Evolutionary conservation across 225 moss, liverwort and hornwort species (phyloP), one percentile per base, ranked within the genome.

Genomic region (Pseudoscleropodium purum): DNA sequence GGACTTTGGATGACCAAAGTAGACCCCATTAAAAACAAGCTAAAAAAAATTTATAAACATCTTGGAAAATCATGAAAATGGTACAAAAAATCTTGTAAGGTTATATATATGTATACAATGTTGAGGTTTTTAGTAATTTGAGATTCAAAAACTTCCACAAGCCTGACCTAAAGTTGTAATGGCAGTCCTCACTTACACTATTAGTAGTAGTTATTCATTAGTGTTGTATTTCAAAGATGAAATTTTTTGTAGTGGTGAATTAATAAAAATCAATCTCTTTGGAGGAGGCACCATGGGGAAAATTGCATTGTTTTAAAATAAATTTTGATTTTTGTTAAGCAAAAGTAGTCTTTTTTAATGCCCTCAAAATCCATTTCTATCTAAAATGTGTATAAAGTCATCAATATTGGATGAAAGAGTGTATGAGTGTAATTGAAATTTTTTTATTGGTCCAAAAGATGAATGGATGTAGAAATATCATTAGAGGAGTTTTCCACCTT

Each of bases 211-310:
- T 70, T 70, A 39, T 14, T 70, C 13, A 5, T 5, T 25, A 43
- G 15, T 41, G 39, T 0, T 2, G 0, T 14, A 70, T 70, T 70
- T 70, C 7, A 1, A 70, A 39, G 25, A 39, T 16, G 27, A n/a
- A n/a, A n/a, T 9, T 41, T 9, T 43, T 5, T 27, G 1, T 27
- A 27, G 9, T 27, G 2, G 15, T 16, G 3, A 43, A 9, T 43
- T 2, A 27, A 2, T 27, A 27, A 43, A 27, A 9, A 43, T 73
- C 41, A 43, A 26, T 0, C 0, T 15, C 5, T 9, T 72, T 15
- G 3, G 4, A 7, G 4, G 0, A 7, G 27, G 16, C 43, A 43
- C 9, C 2, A 43, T 27, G 5, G 5, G 13, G 0, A 8, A 27
- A 26, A 73, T 43, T 27, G 3, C 16, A 41, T 2, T 3, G 43